A percentile compares a stretch with the other conserved stretches of the same genome.
Evolutionary conservation across 108 stramenopile genomes (phyloP).

Genomic region (Chaetoceros tenuissimus): DNA sequence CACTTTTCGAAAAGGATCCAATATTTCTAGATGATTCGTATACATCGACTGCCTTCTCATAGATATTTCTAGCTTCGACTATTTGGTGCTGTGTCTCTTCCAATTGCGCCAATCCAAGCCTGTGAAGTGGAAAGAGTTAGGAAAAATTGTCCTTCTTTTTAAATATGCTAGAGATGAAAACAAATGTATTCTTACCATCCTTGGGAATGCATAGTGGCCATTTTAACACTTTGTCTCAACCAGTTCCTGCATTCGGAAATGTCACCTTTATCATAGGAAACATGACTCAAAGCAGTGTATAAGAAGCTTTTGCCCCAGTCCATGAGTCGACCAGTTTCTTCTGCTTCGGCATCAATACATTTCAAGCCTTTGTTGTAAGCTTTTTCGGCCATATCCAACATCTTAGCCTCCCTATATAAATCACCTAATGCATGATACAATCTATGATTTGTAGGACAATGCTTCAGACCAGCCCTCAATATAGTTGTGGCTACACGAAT

Average conservation of each 20-base stretch:
- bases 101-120: conserved; percentile 53
- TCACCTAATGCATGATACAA: conserved; percentile 76
- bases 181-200: conserved; percentile 26
- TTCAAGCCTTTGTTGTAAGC: conserved; percentile 46
- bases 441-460: conserved; percentile 64
- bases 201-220: conserved; percentile 55
- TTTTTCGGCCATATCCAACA: conserved; percentile 52
- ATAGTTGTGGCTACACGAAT: conserved; percentile 56
- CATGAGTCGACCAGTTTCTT: conserved; percentile 17
- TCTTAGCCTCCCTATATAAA: conserved; percentile 64
- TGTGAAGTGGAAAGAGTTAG: no score
- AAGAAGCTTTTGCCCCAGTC: conserved; percentile 52
- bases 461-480: conserved; percentile 45
- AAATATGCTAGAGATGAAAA: background rate
- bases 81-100: conserved; percentile 65
- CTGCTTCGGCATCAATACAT: background rate
- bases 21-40: conserved; percentile 28
- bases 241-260: conserved; percentile 35
- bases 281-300: conserved; percentile 51
- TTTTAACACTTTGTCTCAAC: conserved; percentile 30
- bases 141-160: background rate
- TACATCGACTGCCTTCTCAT: conserved; percentile 25
- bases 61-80: conserved; percentile 46
- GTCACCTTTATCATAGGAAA: conserved; percentile 53
- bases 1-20: conserved; percentile 1